These are phyloP conservation scores for Blakeslea trispora DNA, from an alignment of 371 early-diverging fungal species.

Conservation along the genomic window DNA sequence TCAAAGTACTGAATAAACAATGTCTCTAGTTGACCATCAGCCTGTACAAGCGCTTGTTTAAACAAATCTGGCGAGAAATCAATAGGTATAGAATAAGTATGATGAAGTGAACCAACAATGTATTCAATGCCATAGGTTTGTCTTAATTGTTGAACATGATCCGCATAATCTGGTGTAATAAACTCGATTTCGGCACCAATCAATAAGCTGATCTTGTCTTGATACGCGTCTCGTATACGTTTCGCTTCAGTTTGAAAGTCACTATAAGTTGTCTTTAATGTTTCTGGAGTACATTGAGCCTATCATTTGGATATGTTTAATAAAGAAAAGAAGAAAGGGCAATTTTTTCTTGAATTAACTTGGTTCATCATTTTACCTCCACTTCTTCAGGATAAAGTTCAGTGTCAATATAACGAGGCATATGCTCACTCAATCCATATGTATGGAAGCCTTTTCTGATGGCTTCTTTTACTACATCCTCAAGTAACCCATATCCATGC, in stretches of 20 bases:
- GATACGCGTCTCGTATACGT: slow-evolving; percentile 64
- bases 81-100: slow-evolving; percentile 77
- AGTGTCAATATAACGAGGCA: slow-evolving; percentile 66
- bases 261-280: slow-evolving; percentile 57
- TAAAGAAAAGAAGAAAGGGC: not conserved
- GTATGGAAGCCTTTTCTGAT: slow-evolving; percentile 62
- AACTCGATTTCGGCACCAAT: slow-evolving; percentile 93
- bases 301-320: no score
- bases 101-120: slow-evolving; percentile 94
- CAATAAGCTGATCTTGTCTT: slow-evolving; percentile 64
- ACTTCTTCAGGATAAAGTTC: slow-evolving; percentile 88
- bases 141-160: slow-evolving; percentile 26
- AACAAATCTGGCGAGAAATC: slow-evolving; percentile 77
- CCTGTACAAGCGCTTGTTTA: slow-evolving; percentile 43
- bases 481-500: slow-evolving; percentile 79
- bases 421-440: slow-evolving; percentile 83
- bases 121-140: slow-evolving; percentile 60
- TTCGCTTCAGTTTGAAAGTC: slow-evolving; percentile 72
- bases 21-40: slow-evolving; percentile 12
- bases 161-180: slow-evolving; percentile 55
- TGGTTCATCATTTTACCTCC: slow-evolving; percentile 25
- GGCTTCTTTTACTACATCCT: slow-evolving; percentile 73
- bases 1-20: slow-evolving; percentile 87
- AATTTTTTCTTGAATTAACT: not conserved
- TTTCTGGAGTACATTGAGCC: slow-evolving; percentile 62